These are phyloP conservation scores for Thymus quinquecostatus DNA, from an alignment of 257 asterid species.

Conservation along the genomic window DNA sequence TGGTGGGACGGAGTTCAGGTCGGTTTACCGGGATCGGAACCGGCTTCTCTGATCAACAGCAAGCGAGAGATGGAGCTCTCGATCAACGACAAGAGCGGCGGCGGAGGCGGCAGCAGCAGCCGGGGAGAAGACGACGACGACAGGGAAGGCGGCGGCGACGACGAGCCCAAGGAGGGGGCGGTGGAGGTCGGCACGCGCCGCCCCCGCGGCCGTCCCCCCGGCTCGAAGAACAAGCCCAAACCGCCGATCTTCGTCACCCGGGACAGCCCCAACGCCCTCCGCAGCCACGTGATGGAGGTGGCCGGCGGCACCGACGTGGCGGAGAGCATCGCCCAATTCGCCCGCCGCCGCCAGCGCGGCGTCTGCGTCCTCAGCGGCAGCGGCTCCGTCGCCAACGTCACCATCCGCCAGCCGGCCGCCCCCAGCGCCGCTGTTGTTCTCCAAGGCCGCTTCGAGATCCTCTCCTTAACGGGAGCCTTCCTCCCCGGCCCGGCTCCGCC, in stretches of 20 bases:
- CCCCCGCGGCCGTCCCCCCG: slow-evolving; percentile 49
- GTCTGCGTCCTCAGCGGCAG: slow-evolving; percentile 49
- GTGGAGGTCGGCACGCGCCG: slow-evolving; percentile 47
- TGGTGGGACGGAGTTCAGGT: slow-evolving; percentile 51
- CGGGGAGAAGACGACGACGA: slow-evolving; percentile 37
- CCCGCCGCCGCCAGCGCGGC: slow-evolving; percentile 51
- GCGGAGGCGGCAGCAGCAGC: slow-evolving; percentile 40
- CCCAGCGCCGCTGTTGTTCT: slow-evolving; percentile 44
- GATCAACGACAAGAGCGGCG: slow-evolving; percentile 39
- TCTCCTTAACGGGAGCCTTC: slow-evolving; percentile 44
- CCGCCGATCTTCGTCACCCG: slow-evolving; percentile 54
- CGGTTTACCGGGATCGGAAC: slow-evolving; percentile 42
- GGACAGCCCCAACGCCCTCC: slow-evolving; percentile 52
- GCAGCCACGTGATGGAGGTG: slow-evolving; percentile 52
- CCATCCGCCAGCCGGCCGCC: slow-evolving; percentile 46
- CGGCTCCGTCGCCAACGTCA: slow-evolving; percentile 48
- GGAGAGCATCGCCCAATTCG: slow-evolving; percentile 52
- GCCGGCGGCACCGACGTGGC: slow-evolving; percentile 49
- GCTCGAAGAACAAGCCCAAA: slow-evolving; percentile 50
- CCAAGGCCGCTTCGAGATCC: slow-evolving; percentile 50
- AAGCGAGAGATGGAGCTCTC: slow-evolving; percentile 40
- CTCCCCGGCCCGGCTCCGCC: slow-evolving; percentile 50
- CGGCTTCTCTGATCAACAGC: slow-evolving; percentile 32
- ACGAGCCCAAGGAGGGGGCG: slow-evolving; percentile 50
- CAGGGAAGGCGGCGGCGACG: slow-evolving; percentile 30